phyloP scores from a whole-genome alignment of 345 rosid species.

The Geranium rotundifolium region DNA sequence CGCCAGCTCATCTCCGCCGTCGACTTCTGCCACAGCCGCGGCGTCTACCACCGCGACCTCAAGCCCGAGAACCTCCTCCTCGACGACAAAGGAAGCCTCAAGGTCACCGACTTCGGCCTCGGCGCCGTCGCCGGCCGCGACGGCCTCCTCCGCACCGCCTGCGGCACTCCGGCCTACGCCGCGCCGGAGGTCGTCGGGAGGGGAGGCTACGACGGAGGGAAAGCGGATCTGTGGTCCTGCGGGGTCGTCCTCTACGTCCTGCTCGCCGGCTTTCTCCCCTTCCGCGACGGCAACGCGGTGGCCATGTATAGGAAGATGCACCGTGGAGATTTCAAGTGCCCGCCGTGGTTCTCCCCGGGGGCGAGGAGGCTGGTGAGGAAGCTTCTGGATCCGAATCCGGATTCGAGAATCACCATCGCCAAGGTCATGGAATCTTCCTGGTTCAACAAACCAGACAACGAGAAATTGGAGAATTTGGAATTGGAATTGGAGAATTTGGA shows the following conservation, averaged over 20 bases:
- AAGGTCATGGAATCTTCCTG: constrained; percentile 71
- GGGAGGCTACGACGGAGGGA: constrained; percentile 84
- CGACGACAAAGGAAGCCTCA: constrained; percentile 64
- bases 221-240: constrained; percentile 91
- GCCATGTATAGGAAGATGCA: constrained; percentile 79
- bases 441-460: constrained; percentile 41
- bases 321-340: constrained; percentile 85
- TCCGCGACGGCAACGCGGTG: constrained; percentile 69
- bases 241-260: constrained; percentile 84
- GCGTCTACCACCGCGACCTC: too few species aligned
- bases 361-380: constrained; percentile 57
- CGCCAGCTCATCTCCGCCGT: too few species aligned
- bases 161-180: constrained; percentile 89
- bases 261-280: constrained; percentile 79
- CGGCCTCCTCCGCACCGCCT: constrained; percentile 68
- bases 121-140: constrained; percentile 78
- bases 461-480: constrained; percentile 16
- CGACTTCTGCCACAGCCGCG: too few species aligned
- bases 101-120: constrained; percentile 85
- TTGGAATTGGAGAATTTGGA: constrained; percentile 13
- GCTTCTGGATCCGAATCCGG: constrained; percentile 86
- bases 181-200: constrained; percentile 87
- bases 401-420: constrained; percentile 32
- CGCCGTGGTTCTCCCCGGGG: constrained; percentile 78
- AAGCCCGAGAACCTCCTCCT: too few species aligned